phyloP scores from a whole-genome alignment of 768 basidiomycete genomes.

The Sarcodon aspratus region DNA sequence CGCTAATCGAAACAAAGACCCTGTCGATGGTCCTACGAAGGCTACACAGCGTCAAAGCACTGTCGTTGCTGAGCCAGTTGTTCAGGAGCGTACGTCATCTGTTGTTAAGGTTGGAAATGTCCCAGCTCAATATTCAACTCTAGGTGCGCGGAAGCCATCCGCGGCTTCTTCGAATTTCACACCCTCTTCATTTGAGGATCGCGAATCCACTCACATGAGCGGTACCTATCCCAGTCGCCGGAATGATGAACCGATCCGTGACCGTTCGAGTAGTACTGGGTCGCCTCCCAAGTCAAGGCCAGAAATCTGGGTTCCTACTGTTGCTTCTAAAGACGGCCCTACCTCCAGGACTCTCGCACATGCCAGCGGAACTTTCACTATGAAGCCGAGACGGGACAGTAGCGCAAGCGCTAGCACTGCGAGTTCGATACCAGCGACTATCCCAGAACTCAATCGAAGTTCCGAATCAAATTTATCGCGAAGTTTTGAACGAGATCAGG shows the following conservation, averaged over 20 bases:
- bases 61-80: not conserved
- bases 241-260: not conserved
- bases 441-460: not conserved
- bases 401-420: constrained; percentile 37
- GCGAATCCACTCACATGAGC: constrained; percentile 8
- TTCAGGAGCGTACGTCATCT: not conserved
- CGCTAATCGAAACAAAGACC: no score
- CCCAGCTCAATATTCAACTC: not conserved
- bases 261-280: not conserved
- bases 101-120: no score
- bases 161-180: no score
- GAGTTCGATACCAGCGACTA: constrained; percentile 12
- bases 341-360: constrained; percentile 29
- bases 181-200: no score
- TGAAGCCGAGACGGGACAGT: constrained; percentile 26
- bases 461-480: not conserved
- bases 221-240: constrained; percentile 14
- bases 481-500: not conserved
- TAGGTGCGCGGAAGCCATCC: not conserved
- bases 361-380: constrained; percentile 12
- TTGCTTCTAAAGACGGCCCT: constrained; percentile 29
- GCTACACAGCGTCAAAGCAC: no score
- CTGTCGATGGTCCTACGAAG: no score
- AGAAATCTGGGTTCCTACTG: constrained; percentile 39
- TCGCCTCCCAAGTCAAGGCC: constrained; percentile 16